Base-by-base conservation (phyloP, 2,329 filamentous ascomycete genomes). In the Penicillium sp. region DNA sequence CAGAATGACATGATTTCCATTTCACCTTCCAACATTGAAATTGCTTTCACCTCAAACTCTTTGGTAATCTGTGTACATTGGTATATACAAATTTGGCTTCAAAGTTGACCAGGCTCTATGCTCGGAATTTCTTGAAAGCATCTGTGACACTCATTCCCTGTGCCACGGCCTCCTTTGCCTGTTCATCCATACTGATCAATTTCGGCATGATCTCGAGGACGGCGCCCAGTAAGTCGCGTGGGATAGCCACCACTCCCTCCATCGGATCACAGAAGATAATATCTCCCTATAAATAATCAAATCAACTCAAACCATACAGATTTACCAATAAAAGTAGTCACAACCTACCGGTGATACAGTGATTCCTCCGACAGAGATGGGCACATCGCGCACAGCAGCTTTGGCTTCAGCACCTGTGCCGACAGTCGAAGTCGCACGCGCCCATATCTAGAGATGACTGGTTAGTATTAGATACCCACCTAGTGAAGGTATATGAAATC, bases 181-280 rank as follows among this genome's bases (percentile, higher is more conserved):
- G 80, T 49, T 84, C 81, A 69, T 89, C 86, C 39, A 84, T 84
- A 56, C 58, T 68, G 4, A 76, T 73, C 52, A 81, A 67, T 57
- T 72, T 74, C 6, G 86, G 86, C 62, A 89, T 77, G 62, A 90
- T 67, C 48, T 83, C 82, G 13, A 90, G 67, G 21, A 90, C 83
- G 48, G 82, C 80, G 11, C 80, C 78, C 10, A 91, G 70, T 65
- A 85, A 83, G 33, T 80, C 80, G 48, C 77, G 75, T 1, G 89
- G 89, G 56, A 92, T 88, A 27, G 84, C 80, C 13, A 90, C 88
- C 1, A 89, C 83, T 0, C 87, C 89, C 61, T 90, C 89, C n/a
- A 78, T 75, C 5, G 85, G 81, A 69, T 92, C 90, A 55, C 85
- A 83, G 72, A 90, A 86, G 46, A 90, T 79, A 37, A 91, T 80